Conservation (phyloP, 805 yeast genomes). For the Diddensiella santjacobensis region DNA sequence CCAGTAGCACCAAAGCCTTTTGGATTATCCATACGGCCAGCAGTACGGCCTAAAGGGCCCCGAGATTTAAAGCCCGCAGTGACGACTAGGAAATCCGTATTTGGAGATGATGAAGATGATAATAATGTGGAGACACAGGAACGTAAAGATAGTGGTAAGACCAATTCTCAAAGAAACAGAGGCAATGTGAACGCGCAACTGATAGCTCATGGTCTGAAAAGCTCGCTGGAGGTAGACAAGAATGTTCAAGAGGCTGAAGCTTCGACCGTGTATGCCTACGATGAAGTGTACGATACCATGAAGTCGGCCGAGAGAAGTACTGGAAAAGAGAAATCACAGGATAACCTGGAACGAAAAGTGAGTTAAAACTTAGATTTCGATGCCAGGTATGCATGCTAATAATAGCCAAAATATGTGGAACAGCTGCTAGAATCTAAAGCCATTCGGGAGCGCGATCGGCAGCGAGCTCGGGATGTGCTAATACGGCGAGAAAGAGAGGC, state of each 20-base stretch:
- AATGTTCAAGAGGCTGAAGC: constrained; percentile 11
- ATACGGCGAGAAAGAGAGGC: constrained; percentile 37
- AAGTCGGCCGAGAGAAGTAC: constrained; percentile 27
- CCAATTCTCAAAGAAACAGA: constrained; percentile 4
- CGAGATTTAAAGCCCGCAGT: constrained; percentile 11
- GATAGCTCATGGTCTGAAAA: constrained; percentile 10
- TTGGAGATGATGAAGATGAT: constrained; percentile 11
- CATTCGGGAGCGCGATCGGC: constrained; percentile 44
- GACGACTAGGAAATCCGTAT: constrained; percentile 10
- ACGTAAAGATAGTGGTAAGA: constrained; percentile 12
- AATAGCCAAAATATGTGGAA: constrained; percentile 38
- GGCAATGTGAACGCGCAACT: constrained; percentile 13
- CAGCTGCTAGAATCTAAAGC: constrained; percentile 43
- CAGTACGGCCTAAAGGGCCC: constrained; percentile 16
- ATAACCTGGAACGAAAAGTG: constrained; percentile 9
- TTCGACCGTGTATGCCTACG: constrained; percentile 38
- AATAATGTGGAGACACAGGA: constrained; percentile 10
- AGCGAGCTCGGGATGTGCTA: constrained; percentile 38
- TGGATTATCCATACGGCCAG: constrained; percentile 5
- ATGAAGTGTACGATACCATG: constrained; percentile 46
- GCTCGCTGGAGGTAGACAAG: constrained; percentile 8
- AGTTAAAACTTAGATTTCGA: neutral
- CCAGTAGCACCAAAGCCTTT: constrained; percentile 8
- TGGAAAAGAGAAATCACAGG: neutral
- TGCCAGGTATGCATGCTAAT: neutral